Conservation (phyloP, 148 eudicot species). For the Camellia japonica region DNA sequence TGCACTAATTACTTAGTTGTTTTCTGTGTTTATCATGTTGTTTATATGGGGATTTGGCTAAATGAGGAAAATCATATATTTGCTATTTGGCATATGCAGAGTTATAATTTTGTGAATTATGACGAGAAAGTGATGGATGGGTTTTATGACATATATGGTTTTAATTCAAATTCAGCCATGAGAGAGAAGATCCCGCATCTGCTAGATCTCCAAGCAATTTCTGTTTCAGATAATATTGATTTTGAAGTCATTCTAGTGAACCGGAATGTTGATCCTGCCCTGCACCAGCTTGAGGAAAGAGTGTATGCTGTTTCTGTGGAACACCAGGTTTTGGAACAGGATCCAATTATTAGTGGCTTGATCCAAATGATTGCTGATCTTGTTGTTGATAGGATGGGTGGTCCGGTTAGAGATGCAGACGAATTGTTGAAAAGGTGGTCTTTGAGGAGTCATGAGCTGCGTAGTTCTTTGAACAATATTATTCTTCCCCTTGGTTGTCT, state of each 20-base stretch:
- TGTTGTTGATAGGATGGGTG: constrained; percentile 87
- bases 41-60: neutral
- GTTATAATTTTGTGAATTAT: constrained; percentile 71
- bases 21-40: neutral
- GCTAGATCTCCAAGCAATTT: constrained; percentile 67
- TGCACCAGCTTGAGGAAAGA: constrained; percentile 75
- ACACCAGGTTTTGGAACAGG: constrained; percentile 43
- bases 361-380: constrained; percentile 74
- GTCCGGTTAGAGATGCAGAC: constrained; percentile 83
- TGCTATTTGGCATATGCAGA: constrained; percentile 50
- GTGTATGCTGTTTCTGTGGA: constrained; percentile 54
- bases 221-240: constrained; percentile 51
- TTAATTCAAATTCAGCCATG: constrained; percentile 40
- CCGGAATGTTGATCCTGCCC: constrained; percentile 55
- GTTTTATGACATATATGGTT: constrained; percentile 77
- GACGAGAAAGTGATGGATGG: constrained; percentile 88
- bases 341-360: constrained; percentile 40
- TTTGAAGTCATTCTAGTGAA: constrained; percentile 82
- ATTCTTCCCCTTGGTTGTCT: constrained; percentile 89
- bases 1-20: neutral
- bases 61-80: constrained; percentile 9
- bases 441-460: constrained; percentile 55
- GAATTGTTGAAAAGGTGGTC: constrained; percentile 74
- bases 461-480: constrained; percentile 52
- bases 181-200: constrained; percentile 75